Evolutionary conservation across 108 stramenopile species (phyloP).

Genomic region (Nitzschia sp.): DNA sequence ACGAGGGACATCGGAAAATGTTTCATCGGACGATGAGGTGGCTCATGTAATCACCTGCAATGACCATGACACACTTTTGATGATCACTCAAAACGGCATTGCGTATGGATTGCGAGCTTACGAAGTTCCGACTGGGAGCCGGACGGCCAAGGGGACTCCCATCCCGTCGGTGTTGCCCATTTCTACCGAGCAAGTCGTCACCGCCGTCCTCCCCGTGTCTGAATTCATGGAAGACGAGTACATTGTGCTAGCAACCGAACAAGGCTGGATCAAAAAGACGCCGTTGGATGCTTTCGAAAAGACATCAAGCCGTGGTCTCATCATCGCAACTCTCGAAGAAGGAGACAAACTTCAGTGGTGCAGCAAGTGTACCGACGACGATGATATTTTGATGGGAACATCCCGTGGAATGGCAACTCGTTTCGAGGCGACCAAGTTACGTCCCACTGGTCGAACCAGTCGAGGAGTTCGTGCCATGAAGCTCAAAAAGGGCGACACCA

Average conservation of each 20-base stretch:
- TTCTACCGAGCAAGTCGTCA: conserved; percentile 59
- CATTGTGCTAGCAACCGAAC: conserved; percentile 90
- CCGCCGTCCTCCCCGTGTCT: conserved; percentile 76
- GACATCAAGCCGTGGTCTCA: conserved; percentile 82
- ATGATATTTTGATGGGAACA: conserved; percentile 86
- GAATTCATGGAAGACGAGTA: conserved; percentile 75
- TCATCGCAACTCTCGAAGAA: conserved; percentile 79
- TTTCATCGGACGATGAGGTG: conserved; percentile 74
- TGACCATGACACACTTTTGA: conserved; percentile 94
- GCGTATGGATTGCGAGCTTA: conserved; percentile 92
- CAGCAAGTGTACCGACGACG: conserved; percentile 72
- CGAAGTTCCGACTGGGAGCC: conserved; percentile 76
- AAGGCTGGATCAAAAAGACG: conserved; percentile 94
- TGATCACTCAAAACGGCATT: conserved; percentile 89
- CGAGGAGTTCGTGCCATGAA: conserved; percentile 90
- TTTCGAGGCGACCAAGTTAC: conserved; percentile 67
- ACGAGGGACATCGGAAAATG: conserved; percentile 65
- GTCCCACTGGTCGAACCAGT: conserved; percentile 81
- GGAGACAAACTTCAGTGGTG: conserved; percentile 92
- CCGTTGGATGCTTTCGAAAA: conserved; percentile 90
- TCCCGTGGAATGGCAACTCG: conserved; percentile 77
- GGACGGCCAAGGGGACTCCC: conserved; percentile 81
- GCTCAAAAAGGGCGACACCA: conserved; percentile 75
- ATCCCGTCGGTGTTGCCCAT: conserved; percentile 86
- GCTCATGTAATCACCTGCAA: conserved; percentile 95